Base-by-base conservation (phyloP, 495 filamentous ascomycete species). In the Hypoxylon cercidicola region DNA sequence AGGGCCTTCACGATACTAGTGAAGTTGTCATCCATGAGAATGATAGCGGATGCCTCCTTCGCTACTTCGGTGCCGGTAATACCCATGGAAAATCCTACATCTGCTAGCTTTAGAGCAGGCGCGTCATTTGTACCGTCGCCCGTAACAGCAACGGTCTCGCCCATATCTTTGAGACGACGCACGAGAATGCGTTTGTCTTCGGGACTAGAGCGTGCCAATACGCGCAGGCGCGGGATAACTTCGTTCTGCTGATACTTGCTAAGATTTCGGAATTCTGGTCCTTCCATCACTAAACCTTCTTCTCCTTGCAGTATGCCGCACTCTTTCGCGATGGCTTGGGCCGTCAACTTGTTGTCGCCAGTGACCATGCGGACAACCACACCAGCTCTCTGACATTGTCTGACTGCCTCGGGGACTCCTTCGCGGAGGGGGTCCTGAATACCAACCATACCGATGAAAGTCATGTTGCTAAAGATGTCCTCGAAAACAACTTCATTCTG, bases 61-160 rank as follows among this genome's bases (percentile, higher is more conserved):
- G 92, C 92, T n/a, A 96, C 92, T 71, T 95, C 92, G 5, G 92
- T 96, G 35, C 92, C 92, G 45, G 91, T 86, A 62, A 95, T 93
- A 45, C 92, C 92, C 92, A 96, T 96, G 46, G 92, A 93, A 76
- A 96, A 96, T 15, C 92, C 92, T 43, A 96, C 90, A 72, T 96
- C 92, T 20, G 92, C 91, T 64, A 88, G 88, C 69, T 90, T 92
- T 55, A 96, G 80, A 44, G 92, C 92, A 10, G 92, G 92, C 1
- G 91, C 92, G 74, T 96, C 92, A 71, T 96, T 96, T 49, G 92
- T 96, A 15, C 92, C 92, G 70, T 96, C 92, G 41, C 92, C 92
- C 7, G 92, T 96, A 0, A 94, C 91, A 37, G 91, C 91, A 32
- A 94, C 91, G n/a, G 87, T 92, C 55, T 93, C 90, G 16, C 88